A percentile compares a stretch with the other conserved stretches of the same genome.
phyloP scores from a whole-genome alignment of 805 yeast genomes.

The Kluyveromyces dobzhanskii region DNA sequence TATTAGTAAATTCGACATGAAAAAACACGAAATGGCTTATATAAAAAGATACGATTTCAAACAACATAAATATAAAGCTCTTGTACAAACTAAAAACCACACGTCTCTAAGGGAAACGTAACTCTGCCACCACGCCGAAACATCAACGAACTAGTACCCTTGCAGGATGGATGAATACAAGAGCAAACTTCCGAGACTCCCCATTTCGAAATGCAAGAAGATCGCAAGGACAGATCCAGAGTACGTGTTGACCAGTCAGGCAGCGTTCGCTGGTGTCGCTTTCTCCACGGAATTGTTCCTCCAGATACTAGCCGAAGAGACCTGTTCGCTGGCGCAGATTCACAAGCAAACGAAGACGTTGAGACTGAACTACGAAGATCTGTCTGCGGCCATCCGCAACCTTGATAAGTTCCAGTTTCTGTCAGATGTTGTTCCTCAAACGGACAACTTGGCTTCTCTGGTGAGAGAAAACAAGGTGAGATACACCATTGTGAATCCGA shows the following conservation, averaged over 20 bases:
- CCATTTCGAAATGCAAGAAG: conserved; percentile 20
- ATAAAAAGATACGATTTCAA: too few relatives aligned
- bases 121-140: too few relatives aligned
- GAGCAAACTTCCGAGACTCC: conserved; percentile 13
- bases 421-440: conserved; percentile 19
- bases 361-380: conserved; percentile 18
- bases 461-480: conserved; percentile 23
- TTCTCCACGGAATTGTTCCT: conserved; percentile 22
- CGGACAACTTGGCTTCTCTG: conserved; percentile 16
- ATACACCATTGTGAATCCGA: conserved; percentile 15
- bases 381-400: conserved; percentile 14
- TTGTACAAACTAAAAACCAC: too few relatives aligned
- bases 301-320: conserved; percentile 16
- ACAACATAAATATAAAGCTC: too few relatives aligned
- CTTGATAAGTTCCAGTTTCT: conserved; percentile 18
- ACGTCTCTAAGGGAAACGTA: too few relatives aligned
- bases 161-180: conserved; percentile 6
- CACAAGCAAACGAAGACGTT: conserved; percentile 10
- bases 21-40: too few relatives aligned
- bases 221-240: conserved; percentile 25
- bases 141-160: too few relatives aligned
- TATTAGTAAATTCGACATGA: too few relatives aligned
- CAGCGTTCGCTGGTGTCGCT: conserved; percentile 21
- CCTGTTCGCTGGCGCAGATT: conserved; percentile 16
- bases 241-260: conserved; percentile 15